A percentile compares a stretch with the other conserved stretches of the same genome.
These are phyloP conservation scores for Omphalea diandra DNA, from an alignment of 441 rosid genomes.

Conservation along the genomic window DNA sequence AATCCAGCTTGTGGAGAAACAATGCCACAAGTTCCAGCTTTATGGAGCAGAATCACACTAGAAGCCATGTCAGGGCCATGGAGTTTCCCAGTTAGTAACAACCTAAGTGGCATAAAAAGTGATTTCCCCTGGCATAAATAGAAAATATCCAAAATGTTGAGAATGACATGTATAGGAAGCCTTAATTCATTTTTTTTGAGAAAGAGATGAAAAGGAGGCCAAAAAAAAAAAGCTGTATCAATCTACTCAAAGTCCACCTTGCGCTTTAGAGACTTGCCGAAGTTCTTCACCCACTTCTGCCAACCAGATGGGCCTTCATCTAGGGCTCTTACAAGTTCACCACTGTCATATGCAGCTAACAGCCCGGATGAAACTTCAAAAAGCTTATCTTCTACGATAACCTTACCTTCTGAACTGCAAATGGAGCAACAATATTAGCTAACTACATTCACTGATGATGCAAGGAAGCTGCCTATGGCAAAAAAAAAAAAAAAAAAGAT, in stretches of 20 bases:
- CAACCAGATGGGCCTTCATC: constrained; percentile 79
- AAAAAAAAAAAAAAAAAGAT: no score
- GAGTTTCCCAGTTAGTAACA: constrained; percentile 80
- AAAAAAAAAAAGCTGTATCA: neutral
- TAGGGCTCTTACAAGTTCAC: constrained; percentile 61
- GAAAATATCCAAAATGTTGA: constrained; percentile 3
- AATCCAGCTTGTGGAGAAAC: constrained; percentile 61
- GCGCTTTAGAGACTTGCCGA: constrained; percentile 76
- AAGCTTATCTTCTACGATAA: constrained; percentile 66
- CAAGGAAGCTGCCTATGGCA: no score
- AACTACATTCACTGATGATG: no score
- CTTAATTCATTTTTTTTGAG: neutral
- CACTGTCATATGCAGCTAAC: constrained; percentile 79
- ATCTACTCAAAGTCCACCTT: constrained; percentile 44
- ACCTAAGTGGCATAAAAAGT: constrained; percentile 89
- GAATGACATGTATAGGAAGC: neutral
- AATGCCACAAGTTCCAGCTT: constrained; percentile 59
- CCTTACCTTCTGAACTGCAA: constrained; percentile 68
- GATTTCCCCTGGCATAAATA: constrained; percentile 72
- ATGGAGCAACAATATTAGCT: constrained; percentile 6
- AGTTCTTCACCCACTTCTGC: constrained; percentile 94
- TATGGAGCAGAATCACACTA: constrained; percentile 57
- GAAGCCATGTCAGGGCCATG: constrained; percentile 89
- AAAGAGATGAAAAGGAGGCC: no score
- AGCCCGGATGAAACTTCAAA: constrained; percentile 66